Evolutionary conservation across 2,329 filamentous ascomycete species (phyloP).

Genomic region (Aspergillus aculeatinus): DNA sequence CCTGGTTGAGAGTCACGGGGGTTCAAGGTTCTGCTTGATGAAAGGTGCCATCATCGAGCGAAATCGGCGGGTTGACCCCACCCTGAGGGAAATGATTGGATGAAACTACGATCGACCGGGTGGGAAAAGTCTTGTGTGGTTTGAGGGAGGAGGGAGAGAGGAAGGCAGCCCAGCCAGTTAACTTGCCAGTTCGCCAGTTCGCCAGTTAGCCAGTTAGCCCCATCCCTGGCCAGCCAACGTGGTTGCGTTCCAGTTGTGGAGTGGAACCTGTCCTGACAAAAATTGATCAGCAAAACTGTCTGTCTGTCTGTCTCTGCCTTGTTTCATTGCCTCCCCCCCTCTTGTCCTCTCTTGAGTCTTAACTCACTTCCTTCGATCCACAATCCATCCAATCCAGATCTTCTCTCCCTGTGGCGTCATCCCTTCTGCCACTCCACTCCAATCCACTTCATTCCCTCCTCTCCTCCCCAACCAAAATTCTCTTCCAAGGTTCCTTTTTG

Average conservation of each 20-base stretch:
- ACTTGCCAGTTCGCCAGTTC: no score
- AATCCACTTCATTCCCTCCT: no score
- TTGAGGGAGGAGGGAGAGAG: background rate
- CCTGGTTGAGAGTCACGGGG: no score
- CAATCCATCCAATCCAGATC: background rate
- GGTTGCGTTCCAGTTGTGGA: background rate
- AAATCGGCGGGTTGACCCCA: background rate
- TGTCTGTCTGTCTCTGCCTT: background rate
- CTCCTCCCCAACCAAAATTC: no score
- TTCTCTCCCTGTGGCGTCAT: background rate
- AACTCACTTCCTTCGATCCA: background rate
- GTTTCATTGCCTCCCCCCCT: background rate
- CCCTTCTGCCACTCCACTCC: background rate
- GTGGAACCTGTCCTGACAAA: no score
- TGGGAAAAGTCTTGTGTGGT: constrained; percentile 7
- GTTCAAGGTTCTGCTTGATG: no score
- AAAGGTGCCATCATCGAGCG: constrained; percentile 2
- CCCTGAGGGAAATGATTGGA: no score
- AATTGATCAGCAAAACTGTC: background rate
- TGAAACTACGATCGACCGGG: constrained; percentile 13
- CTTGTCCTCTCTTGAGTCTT: no score
- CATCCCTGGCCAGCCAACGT: constrained; percentile 12
- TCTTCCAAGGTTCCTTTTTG: background rate
- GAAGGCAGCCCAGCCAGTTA: no score
- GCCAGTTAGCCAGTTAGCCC: no score